phyloP scores from a whole-genome alignment of 768 basidiomycete genomes.

The Boletus reticulatus region DNA sequence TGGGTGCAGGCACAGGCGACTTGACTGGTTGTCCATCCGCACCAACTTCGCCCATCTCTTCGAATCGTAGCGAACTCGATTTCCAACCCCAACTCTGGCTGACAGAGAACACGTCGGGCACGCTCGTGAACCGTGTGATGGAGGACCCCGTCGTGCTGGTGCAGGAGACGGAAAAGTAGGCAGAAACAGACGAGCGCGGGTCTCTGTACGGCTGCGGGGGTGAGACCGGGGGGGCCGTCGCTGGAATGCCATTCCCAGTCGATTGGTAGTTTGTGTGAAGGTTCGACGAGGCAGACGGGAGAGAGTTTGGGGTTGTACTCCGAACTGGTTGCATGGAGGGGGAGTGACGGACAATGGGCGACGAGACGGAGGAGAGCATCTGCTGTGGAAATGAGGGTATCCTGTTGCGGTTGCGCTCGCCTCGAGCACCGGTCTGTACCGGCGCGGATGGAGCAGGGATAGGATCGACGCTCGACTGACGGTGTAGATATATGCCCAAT shows the following conservation, averaged over 20 bases:
- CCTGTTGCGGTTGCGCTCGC: slow-evolving; percentile 28
- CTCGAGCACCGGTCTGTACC: slow-evolving; percentile 26
- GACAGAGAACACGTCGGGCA: slow-evolving; percentile 81
- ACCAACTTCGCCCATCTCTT: slow-evolving; percentile 44
- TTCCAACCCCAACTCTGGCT: slow-evolving; percentile 97
- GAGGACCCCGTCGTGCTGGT: slow-evolving; percentile 78
- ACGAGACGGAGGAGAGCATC: slow-evolving; percentile 26
- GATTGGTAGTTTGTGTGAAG: slow-evolving; percentile 23
- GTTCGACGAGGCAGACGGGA: slow-evolving; percentile 22
- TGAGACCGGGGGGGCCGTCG: slow-evolving; percentile 42
- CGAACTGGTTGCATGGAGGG: slow-evolving; percentile 47
- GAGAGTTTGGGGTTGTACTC: slow-evolving; percentile 42
- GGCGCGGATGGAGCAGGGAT: slow-evolving; percentile 73
- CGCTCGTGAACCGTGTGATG: slow-evolving; percentile 79
- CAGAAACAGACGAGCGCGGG: slow-evolving; percentile 64
- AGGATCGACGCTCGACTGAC: slow-evolving; percentile 78
- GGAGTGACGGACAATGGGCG: slow-evolving; percentile 38
- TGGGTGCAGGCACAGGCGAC: slow-evolving; percentile 29
- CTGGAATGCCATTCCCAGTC: slow-evolving; percentile 30
- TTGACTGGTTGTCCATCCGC: slow-evolving; percentile 33
- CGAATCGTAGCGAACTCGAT: slow-evolving; percentile 51
- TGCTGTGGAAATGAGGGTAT: slow-evolving; percentile 31
- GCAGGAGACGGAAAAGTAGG: slow-evolving; percentile 84
- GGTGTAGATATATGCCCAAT: slow-evolving; percentile 85
- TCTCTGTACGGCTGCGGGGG: slow-evolving; percentile 76